These are phyloP conservation scores for Rubus parviflorus DNA, from an alignment of 306 rosid genomes.

Conservation along the genomic window DNA sequence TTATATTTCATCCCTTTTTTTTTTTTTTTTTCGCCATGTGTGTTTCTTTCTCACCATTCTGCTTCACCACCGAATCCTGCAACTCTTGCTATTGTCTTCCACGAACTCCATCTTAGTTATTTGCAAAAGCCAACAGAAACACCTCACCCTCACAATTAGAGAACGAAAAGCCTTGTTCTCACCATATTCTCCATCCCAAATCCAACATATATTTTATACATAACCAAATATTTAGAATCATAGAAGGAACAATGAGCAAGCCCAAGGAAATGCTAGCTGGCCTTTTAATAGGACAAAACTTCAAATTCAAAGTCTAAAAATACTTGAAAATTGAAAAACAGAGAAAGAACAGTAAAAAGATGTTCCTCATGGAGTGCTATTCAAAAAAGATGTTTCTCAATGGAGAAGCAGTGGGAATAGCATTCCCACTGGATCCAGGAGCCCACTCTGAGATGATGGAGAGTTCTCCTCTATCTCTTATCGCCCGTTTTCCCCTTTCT, in stretches of 20 bases:
- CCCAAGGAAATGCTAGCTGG: too few species aligned
- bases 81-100: not conserved
- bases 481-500: not conserved
- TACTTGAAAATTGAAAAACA: too few species aligned
- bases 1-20: not conserved
- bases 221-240: not conserved
- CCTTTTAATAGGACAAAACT: too few species aligned
- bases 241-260: too few species aligned
- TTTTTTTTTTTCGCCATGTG: not conserved
- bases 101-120: not conserved
- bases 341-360: too few species aligned
- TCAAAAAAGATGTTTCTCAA: too few species aligned
- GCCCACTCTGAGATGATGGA: not conserved
- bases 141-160: not conserved
- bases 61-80: not conserved
- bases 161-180: not conserved
- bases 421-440: not conserved
- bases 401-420: not conserved
- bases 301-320: too few species aligned
- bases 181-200: not conserved
- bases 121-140: not conserved
- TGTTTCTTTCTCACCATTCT: not conserved
- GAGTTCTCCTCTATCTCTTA: not conserved
- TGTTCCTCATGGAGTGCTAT: too few species aligned
- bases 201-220: not conserved